Percentiles rank a stretch among this genome's conserved stretches.
These are phyloP conservation scores for Botryotinia narcissicola DNA, from an alignment of 2,329 filamentous ascomycete species.

Conservation along the genomic window DNA sequence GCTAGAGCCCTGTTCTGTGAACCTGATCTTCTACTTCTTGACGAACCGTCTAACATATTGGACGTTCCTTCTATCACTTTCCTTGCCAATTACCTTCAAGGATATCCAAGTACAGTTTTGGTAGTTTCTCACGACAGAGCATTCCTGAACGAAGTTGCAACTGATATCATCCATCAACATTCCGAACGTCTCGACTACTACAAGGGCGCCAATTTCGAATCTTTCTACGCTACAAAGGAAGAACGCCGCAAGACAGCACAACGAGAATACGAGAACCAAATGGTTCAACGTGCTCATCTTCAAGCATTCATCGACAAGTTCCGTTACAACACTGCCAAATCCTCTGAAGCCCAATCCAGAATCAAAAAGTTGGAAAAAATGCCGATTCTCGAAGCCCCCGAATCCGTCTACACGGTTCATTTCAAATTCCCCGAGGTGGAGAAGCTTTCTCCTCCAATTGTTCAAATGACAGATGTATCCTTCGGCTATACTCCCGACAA, in stretches of 20 bases:
- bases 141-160: slow-evolving; percentile 98
- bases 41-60: slow-evolving; percentile 99
- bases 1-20: slow-evolving; percentile 97
- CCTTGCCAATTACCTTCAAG: slow-evolving; percentile 90
- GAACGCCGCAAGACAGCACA: slow-evolving; percentile 95
- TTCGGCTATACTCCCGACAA: slow-evolving; percentile 86
- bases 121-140: slow-evolving; percentile 99
- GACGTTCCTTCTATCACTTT: slow-evolving; percentile 99
- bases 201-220: slow-evolving; percentile 93
- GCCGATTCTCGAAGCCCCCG: slow-evolving; percentile 85
- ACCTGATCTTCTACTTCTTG: slow-evolving; percentile 89
- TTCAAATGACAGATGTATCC: slow-evolving; percentile 90
- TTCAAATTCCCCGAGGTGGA: slow-evolving; percentile 98
- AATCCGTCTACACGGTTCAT: slow-evolving; percentile 91
- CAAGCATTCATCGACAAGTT: slow-evolving; percentile 99
- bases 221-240: slow-evolving; percentile 96
- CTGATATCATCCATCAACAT: slow-evolving; percentile 98
- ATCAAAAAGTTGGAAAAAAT: slow-evolving; percentile 99
- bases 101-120: slow-evolving; percentile 89
- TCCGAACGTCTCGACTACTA: slow-evolving; percentile 98
- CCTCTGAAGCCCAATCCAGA: slow-evolving; percentile 93
- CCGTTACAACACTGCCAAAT: slow-evolving; percentile 98
- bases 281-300: slow-evolving; percentile 87
- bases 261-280: slow-evolving; percentile 98
- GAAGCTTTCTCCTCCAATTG: slow-evolving; percentile 94